Percentiles rank a stretch among this genome's conserved stretches.
Evolutionary conservation across 1,284 basidiomycete species (phyloP).

Genomic region (Heimioporus punctisporus): DNA sequence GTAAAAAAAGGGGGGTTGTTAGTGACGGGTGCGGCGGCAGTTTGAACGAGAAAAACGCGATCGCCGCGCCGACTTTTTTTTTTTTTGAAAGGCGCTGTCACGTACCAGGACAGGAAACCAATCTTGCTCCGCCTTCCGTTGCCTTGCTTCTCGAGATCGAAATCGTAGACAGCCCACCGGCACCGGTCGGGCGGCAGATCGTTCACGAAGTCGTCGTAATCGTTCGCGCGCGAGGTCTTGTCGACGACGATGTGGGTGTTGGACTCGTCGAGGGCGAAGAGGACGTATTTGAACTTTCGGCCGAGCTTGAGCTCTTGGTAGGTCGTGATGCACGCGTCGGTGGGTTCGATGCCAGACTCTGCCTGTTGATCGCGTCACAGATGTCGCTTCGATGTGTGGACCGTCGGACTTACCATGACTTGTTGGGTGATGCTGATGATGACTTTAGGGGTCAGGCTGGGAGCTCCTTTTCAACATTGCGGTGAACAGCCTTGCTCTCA

Average conservation of each 20-base stretch:
- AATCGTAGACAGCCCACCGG: slow-evolving; percentile 94
- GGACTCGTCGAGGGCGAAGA: slow-evolving; percentile 74
- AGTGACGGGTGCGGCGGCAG: too few relatives aligned
- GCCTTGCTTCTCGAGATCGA: slow-evolving; percentile 81
- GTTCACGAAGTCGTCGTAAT: slow-evolving; percentile 81
- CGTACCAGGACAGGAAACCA: slow-evolving; percentile 80
- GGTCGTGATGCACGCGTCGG: slow-evolving; percentile 59
- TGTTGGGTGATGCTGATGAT: not conserved
- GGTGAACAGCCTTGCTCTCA: not conserved
- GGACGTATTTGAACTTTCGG: slow-evolving; percentile 87
- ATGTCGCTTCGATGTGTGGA: too few relatives aligned
- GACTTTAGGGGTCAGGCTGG: slow-evolving; percentile 14
- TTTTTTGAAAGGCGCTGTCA: not conserved
- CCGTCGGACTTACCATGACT: slow-evolving; percentile 17
- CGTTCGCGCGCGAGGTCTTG: slow-evolving; percentile 49
- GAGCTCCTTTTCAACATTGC: slow-evolving; percentile 12
- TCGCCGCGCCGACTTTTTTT: too few relatives aligned
- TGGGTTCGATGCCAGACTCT: slow-evolving; percentile 71
- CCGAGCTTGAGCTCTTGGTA: slow-evolving; percentile 85
- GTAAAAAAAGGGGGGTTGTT: too few relatives aligned
- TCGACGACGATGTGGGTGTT: slow-evolving; percentile 79
- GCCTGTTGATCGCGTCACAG: too few relatives aligned
- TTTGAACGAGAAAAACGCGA: too few relatives aligned
- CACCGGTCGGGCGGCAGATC: slow-evolving; percentile 82
- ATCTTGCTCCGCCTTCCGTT: slow-evolving; percentile 83